Evolutionary conservation across 2,329 filamentous ascomycete genomes (phyloP).

Genomic region (Aspergillus novofumigatus): DNA sequence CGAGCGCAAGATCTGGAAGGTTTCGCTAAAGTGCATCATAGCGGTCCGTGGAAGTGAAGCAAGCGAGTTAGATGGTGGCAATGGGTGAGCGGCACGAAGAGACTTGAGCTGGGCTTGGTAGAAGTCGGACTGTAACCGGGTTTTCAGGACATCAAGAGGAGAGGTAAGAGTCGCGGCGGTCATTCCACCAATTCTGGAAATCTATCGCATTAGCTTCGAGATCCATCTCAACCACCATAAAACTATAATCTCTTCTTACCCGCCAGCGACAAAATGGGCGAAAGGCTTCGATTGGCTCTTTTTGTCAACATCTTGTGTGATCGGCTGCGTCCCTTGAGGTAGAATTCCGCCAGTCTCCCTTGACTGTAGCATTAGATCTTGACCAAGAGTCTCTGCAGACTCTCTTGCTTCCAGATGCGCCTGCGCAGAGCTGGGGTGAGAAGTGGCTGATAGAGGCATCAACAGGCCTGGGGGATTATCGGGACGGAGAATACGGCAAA

Average conservation of each 20-base stretch:
- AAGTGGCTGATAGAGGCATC: conserved; percentile 21
- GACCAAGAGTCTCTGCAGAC: conserved; percentile 7
- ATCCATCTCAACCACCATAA: not conserved
- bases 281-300: conserved; percentile 66
- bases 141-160: conserved; percentile 90
- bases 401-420: conserved; percentile 18
- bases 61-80: conserved; percentile 44
- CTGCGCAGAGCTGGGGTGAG: conserved; percentile 24
- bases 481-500: not conserved
- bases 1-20: conserved; percentile 74
- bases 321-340: conserved; percentile 22
- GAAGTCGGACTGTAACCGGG: conserved; percentile 87
- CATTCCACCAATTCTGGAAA: conserved; percentile 74
- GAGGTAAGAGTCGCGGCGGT: conserved; percentile 88
- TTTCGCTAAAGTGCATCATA: conserved; percentile 75
- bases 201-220: conserved; percentile 7
- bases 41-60: conserved; percentile 64
- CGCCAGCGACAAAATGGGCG: conserved; percentile 89
- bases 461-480: conserved; percentile 1
- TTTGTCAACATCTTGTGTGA: conserved; percentile 14
- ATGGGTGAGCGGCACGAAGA: conserved; percentile 56
- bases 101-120: conserved; percentile 77
- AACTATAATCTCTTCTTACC: conserved; percentile 51
- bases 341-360: conserved; percentile 37
- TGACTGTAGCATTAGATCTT: conserved; percentile 25